Evolutionary conservation across 805 yeast species (phyloP).

Genomic region (Ascoidea rubescens): DNA sequence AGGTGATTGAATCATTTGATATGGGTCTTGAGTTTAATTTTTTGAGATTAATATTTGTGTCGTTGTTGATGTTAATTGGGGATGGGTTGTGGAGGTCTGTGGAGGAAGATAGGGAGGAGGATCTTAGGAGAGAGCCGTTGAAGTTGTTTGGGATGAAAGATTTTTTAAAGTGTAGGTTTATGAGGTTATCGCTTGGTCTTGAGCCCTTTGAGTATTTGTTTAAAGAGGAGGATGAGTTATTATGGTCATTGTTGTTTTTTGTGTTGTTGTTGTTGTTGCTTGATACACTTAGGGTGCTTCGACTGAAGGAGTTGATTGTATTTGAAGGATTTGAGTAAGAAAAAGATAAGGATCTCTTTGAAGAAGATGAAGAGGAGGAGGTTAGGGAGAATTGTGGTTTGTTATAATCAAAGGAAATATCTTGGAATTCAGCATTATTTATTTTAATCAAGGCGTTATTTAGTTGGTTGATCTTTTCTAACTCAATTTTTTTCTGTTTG

Average conservation of each 20-base stretch:
- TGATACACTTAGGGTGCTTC: neutral
- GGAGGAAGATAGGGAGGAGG: neutral
- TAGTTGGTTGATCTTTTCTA: neutral
- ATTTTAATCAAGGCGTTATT: neutral
- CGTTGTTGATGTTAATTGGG: too few relatives aligned
- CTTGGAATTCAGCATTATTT: neutral
- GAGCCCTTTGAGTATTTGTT: neutral
- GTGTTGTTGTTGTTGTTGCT: too few relatives aligned
- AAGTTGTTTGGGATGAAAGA: neutral
- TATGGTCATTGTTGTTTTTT: neutral
- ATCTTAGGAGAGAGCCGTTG: neutral
- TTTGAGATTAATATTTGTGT: neutral
- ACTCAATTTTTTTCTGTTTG: neutral
- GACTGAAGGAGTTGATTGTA: too few relatives aligned
- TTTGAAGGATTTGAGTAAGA: neutral
- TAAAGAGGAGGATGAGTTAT: neutral
- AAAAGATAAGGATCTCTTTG: neutral
- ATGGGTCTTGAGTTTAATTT: slow-evolving; percentile 3
- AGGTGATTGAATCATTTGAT: slow-evolving; percentile 7
- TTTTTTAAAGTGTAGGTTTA: neutral
- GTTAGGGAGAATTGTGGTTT: neutral
- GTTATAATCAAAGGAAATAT: neutral
- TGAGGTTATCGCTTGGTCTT: neutral
- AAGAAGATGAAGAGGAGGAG: neutral
- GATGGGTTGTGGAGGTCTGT: neutral